Evolutionary conservation across 768 basidiomycete genomes (phyloP), one percentile per base, ranked within the genome.

Genomic region (Pleurotus ostreatus): DNA sequence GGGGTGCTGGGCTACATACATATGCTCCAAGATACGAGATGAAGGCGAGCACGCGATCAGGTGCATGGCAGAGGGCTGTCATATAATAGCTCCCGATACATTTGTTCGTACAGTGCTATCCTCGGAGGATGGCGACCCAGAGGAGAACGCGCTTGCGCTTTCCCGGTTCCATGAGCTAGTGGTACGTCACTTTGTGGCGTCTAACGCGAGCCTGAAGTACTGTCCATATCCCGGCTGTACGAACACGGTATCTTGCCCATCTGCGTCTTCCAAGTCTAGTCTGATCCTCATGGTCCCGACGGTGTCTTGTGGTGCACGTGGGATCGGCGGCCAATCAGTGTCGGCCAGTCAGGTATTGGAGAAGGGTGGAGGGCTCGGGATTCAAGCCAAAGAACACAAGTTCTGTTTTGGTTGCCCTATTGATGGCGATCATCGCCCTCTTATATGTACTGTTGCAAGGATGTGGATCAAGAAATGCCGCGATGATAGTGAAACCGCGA

Each of bases 381-480:
- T 58, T 61, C 57, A 68, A 58, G 69, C 71, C 60, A 80, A 77
- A 65, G 79, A 81, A 51, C 89, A 95, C 70, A 81, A 81, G 55
- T 96, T 98, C 70, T 99, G 97, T 71, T 99, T 99, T 65, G 96
- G 97, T 5, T 99, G 97, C 67, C 72, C 84, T 44, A 82, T 93
- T 61, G 89, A 94, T 65, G 82, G 79, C 61, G 94, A 96, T 68
- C 97, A 99, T 67, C 82, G 93, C 26, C 97, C 97, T 0, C 85
- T 97, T 44, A 80, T 97, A 47, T 99, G 97, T 70, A 77, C 72
- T 4, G 88, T 95, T 20, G 92, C 94, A 60, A 86, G 80, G 76
- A 81, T 94, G 78, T 99, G 97, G 97, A 72, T 95, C 65, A 92
- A 89, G 82, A 98, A 99, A 72, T 98, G 97, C 71, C 83, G 85